Conservation (phyloP, 768 basidiomycete species). For the Cystobasidium ongulense region DNA sequence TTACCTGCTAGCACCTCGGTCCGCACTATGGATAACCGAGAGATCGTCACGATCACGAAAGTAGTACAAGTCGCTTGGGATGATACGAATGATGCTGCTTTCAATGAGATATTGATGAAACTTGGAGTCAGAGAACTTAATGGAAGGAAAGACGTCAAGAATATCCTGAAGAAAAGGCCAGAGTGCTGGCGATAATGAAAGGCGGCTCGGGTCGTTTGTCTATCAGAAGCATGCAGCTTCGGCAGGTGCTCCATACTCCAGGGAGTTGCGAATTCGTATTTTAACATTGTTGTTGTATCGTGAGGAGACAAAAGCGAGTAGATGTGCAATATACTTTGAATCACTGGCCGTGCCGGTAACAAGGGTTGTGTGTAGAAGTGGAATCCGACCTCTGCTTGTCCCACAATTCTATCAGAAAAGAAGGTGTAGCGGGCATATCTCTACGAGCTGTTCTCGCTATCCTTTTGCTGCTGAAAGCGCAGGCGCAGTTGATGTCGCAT, state of each 20-base stretch:
- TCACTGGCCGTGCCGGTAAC: neutral
- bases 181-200: conserved; percentile 41
- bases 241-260: no score
- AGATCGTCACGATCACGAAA: conserved; percentile 47
- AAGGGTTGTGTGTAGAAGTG: no score
- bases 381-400: no score
- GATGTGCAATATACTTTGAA: neutral
- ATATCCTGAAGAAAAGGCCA: conserved; percentile 40
- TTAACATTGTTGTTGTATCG: conserved; percentile 37
- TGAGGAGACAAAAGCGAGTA: conserved; percentile 47
- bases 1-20: conserved; percentile 51
- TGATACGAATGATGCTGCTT: conserved; percentile 44
- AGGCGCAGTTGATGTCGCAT: neutral
- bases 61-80: conserved; percentile 54
- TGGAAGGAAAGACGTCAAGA: conserved; percentile 53
- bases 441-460: conserved; percentile 39
- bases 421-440: no score
- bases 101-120: conserved; percentile 47
- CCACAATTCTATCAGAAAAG: no score
- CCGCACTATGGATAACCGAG: neutral
- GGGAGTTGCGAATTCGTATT: conserved; percentile 14
- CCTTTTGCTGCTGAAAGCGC: conserved; percentile 18
- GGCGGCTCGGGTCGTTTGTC: neutral
- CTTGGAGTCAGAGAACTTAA: conserved; percentile 58
- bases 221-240: no score